Base-by-base conservation (phyloP, 306 rosid species). In the Cicer chorassanicum region DNA sequence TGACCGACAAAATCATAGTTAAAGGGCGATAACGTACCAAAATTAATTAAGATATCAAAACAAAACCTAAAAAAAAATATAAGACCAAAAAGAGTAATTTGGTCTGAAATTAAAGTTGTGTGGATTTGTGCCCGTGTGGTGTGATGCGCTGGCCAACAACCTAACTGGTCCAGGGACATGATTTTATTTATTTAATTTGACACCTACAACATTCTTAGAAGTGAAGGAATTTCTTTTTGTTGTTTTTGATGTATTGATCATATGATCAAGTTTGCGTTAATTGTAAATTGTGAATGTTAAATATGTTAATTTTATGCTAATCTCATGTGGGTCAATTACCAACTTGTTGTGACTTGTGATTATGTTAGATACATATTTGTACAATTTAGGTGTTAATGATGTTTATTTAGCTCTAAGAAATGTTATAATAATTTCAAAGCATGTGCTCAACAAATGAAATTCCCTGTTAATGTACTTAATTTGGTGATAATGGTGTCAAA, bases 131-230 rank as follows among this genome's bases (percentile, higher is more conserved):
- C 74, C 64, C 44, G 65, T 70, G 75, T 21, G 57, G 65, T 70
- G 75, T 21, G 57, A 67, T 78, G 83, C 21, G 85, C 78, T 79
- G 74, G 84, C 86, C 88, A 75, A 76, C 84, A 4, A 75, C 81
- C 56, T 41, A 14, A 18, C 69, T 69, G 82, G 88, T 65, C 82
- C 84, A 61, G 24, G n/a, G 73, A 18, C 34, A 73, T 76, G 70
- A 84, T 72, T 65, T 54, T 75, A 6, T 14, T 53, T 54, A 78
- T 39, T 55, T 41, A 40, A 46, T 77, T 75, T 64, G 48, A 55
- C 66, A 14, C 46, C 59, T 64, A 67, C 19, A 43, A n/a, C 79
- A 41, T 70, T 65, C 71, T 65, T 70, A 21, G 16, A 70, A 65
- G 62, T 45, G 29, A 67, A 77, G 81, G 24, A 11, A 29, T 6